phyloP scores from a whole-genome alignment of 768 basidiomycete species.

The Pholiota conissans region DNA sequence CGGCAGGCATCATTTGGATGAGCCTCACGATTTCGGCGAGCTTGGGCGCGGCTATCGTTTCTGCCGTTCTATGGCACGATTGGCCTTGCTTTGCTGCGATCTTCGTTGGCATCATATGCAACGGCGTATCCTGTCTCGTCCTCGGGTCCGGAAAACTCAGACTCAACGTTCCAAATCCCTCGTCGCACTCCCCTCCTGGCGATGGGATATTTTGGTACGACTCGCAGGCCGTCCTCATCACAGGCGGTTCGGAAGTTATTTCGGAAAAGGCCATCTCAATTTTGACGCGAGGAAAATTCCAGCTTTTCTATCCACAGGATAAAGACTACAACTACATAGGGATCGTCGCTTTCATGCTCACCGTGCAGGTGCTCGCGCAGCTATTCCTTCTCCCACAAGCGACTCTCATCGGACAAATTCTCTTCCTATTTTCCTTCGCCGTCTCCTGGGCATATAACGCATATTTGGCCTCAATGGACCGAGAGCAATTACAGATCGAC shows the following conservation, averaged over 20 bases:
- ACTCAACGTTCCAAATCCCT: conserved; percentile 9
- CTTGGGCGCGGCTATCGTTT: conserved; percentile 10
- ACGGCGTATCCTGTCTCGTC: conserved; percentile 16
- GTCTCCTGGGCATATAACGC: conserved; percentile 19
- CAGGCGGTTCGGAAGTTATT: conserved; percentile 5
- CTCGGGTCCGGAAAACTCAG: conserved; percentile 16
- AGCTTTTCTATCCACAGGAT: conserved; percentile 10
- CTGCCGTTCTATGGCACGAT: conserved; percentile 12
- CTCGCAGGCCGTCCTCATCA: conserved; percentile 11
- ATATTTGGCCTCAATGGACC: conserved; percentile 16
- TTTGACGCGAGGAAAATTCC: conserved; percentile 11
- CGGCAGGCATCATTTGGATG: not conserved
- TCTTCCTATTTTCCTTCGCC: conserved; percentile 16
- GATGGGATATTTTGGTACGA: conserved; percentile 13
- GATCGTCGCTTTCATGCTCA: conserved; percentile 10
- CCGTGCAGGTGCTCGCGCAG: conserved; percentile 17
- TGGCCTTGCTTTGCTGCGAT: conserved; percentile 19
- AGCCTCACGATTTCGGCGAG: conserved; percentile 6
- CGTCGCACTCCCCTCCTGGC: conserved; percentile 15
- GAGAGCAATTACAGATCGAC: not conserved
- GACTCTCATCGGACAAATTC: conserved; percentile 17
- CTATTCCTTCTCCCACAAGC: conserved; percentile 19
- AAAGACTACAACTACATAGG: conserved; percentile 15
- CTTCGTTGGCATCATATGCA: conserved; percentile 12
- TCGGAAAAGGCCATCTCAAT: conserved; percentile 10